Percentiles rank a stretch among this genome's conserved stretches.
Evolutionary conservation across 441 rosid species (phyloP).

Genomic region (Cnidoscolus chayamansa): DNA sequence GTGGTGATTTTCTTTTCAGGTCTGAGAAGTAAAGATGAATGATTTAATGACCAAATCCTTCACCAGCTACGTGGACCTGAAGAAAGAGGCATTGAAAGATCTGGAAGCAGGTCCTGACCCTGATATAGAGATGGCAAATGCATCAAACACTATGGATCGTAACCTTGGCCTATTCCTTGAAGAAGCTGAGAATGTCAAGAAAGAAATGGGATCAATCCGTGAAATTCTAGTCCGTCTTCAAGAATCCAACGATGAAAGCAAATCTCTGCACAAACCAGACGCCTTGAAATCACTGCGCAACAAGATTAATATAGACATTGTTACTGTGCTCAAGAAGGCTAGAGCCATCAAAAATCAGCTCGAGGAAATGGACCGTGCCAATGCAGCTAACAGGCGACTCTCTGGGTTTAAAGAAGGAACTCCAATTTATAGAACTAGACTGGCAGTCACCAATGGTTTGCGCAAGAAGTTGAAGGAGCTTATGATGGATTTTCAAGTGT

Average conservation of each 20-base stretch:
- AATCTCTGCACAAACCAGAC: constrained; percentile 68
- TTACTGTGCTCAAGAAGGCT: constrained; percentile 64
- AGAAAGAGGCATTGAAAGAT: constrained; percentile 90
- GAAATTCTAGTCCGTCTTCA: constrained; percentile 57
- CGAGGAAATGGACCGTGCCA: constrained; percentile 90
- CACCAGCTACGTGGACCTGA: constrained; percentile 80
- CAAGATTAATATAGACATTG: constrained; percentile 67
- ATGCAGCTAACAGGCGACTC: constrained; percentile 68
- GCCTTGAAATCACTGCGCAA: constrained; percentile 56
- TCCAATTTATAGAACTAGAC: constrained; percentile 68
- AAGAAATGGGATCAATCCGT: constrained; percentile 68
- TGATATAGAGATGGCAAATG: constrained; percentile 62
- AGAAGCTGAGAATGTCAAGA: constrained; percentile 87
- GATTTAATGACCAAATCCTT: constrained; percentile 95
- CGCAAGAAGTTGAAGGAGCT: constrained; percentile 77
- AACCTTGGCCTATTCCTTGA: constrained; percentile 75
- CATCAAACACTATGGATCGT: constrained; percentile 47
- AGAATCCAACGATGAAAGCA: constrained; percentile 73
- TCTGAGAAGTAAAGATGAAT: constrained; percentile 53
- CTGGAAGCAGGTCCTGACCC: constrained; percentile 73
- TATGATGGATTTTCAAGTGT: constrained; percentile 91
- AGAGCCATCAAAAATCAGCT: constrained; percentile 58
- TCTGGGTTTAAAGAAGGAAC: constrained; percentile 82
- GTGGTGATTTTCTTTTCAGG: constrained; percentile 23
- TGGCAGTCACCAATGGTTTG: constrained; percentile 77